Evolutionary conservation across 1,139 yeast genomes (phyloP).

Genomic region (Hansenula sp.): DNA sequence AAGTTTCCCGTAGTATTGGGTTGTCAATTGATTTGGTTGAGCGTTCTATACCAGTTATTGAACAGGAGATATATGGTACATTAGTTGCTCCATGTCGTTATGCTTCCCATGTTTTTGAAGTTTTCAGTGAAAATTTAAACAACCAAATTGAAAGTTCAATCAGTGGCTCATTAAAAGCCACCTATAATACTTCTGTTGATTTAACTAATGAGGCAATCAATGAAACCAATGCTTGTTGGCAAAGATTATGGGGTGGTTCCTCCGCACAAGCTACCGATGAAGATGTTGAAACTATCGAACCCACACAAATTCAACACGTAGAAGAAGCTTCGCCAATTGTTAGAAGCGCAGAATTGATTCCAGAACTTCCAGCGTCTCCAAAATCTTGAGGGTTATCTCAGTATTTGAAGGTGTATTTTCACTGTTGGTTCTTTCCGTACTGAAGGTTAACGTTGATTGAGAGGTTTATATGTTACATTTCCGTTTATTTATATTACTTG

Average conservation of each 20-base stretch:
- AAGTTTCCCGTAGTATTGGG: conserved; percentile 44
- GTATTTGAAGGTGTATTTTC: too few relatives aligned
- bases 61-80: conserved; percentile 16
- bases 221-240: conserved; percentile 9
- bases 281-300: background rate
- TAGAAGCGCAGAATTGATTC: background rate
- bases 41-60: conserved; percentile 26
- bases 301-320: too few relatives aligned
- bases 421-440: too few relatives aligned
- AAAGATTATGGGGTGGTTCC: conserved; percentile 5
- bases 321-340: background rate
- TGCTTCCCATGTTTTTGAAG: conserved; percentile 26
- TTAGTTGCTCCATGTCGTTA: conserved; percentile 27
- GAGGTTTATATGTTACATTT: too few relatives aligned
- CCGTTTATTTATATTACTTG: too few relatives aligned
- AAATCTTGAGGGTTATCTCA: background rate
- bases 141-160: conserved; percentile 24
- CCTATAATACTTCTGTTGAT: conserved; percentile 20
- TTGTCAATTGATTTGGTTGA: conserved; percentile 37
- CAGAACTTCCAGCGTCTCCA: background rate
- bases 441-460: too few relatives aligned
- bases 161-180: conserved; percentile 26
- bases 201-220: conserved; percentile 19
- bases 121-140: conserved; percentile 28
- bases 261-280: background rate